Base-by-base conservation (phyloP, 2,329 filamentous ascomycete species). In the Ophiostoma fasciatum region DNA sequence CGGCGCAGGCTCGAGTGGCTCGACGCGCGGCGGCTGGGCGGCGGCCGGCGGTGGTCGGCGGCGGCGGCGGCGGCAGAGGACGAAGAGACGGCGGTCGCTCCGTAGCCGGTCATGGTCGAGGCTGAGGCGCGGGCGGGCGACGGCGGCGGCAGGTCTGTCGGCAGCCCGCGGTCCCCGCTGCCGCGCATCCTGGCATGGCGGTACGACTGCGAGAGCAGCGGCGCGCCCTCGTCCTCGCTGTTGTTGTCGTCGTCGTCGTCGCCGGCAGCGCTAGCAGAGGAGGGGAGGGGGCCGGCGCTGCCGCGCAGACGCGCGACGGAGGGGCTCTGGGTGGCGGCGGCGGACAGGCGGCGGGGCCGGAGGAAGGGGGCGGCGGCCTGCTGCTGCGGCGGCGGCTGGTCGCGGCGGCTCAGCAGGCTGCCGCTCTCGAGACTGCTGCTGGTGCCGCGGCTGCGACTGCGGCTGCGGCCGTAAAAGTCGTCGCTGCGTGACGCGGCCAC, bases 351-450 rank as follows among this genome's bases (percentile, higher is more conserved):
- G 45, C 82, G 68, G 29, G 76, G 63, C 34, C 79, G 71, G 59
- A 82, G 67, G 43, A 54, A 58, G n/a, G n/a, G n/a, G n/a, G n/a
- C n/a, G n/a, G n/a, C n/a, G n/a, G n/a, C n/a, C n/a, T n/a, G n/a
- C n/a, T n/a, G n/a, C n/a, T n/a, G n/a, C n/a, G n/a, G n/a, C 4
- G 60, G 58, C 31, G 65, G 68, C 45, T 78, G 75, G 33, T 70
- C 63, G 47, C 84, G 73, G 56, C 96, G 88, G 57, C 96, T 88
- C 14, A 96, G 62, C 46, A 96, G 61, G 7, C 74, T 78, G 52
- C 93, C 79, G 54, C 85, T 94, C 46, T 94, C 88, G 44, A 96
- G 62, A 55, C 88, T 96, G 1, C 82, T 85, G 59, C 88, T 96
- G 44, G 77, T 52, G 51, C 81, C 83, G 30, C 61, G 57, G 7